These are phyloP conservation scores for Tolypocladium endophyticum DNA, from an alignment of 2,329 filamentous ascomycete genomes.

Conservation along the genomic window DNA sequence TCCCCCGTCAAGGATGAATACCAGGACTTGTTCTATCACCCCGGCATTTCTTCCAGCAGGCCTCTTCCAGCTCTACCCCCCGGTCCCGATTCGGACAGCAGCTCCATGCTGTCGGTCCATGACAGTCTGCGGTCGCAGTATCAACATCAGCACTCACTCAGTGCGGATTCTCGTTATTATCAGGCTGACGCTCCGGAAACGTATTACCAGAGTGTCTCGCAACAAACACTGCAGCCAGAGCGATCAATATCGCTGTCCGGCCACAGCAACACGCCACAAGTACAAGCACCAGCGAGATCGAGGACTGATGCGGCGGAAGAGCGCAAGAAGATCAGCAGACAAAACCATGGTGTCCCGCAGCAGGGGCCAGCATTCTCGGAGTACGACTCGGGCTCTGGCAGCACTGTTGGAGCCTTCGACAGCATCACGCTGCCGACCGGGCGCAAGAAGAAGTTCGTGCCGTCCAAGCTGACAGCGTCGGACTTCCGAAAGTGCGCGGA, in stretches of 20 bases:
- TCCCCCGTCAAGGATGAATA: constrained; percentile 63
- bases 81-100: constrained; percentile 51
- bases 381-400: constrained; percentile 43
- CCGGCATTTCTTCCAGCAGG: constrained; percentile 56
- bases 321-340: constrained; percentile 42
- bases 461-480: constrained; percentile 65
- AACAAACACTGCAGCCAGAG: constrained; percentile 38
- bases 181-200: constrained; percentile 37
- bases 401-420: constrained; percentile 57
- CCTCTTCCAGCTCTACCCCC: constrained; percentile 54
- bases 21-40: constrained; percentile 89
- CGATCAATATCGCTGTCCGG: constrained; percentile 76
- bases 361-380: constrained; percentile 43
- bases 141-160: constrained; percentile 39
- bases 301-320: constrained; percentile 85
- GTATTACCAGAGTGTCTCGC: constrained; percentile 28
- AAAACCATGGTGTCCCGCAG: constrained; percentile 38
- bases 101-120: constrained; percentile 37
- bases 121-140: constrained; percentile 29
- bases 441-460: constrained; percentile 73
- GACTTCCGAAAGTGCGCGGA: constrained; percentile 81
- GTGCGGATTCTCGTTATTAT: constrained; percentile 31
- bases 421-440: constrained; percentile 73
- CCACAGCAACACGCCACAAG: constrained; percentile 68
- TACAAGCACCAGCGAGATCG: constrained; percentile 76